Percentiles rank a stretch among this genome's conserved stretches.
These are phyloP conservation scores for Hymenoscyphus infarciens DNA, from an alignment of 2,329 filamentous ascomycete species.

Conservation along the genomic window DNA sequence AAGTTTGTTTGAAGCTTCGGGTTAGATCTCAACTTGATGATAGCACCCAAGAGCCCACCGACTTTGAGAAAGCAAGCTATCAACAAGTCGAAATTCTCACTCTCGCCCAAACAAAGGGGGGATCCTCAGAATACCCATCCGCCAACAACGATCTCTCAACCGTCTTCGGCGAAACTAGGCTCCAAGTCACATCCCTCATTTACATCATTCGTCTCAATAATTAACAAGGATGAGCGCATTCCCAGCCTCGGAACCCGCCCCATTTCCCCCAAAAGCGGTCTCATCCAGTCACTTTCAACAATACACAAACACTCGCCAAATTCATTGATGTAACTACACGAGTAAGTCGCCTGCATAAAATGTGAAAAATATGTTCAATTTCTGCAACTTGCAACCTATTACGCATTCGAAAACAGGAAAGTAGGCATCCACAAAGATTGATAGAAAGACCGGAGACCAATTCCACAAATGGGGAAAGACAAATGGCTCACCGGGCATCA, in stretches of 20 bases:
- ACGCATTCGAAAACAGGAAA: slow-evolving; percentile 1
- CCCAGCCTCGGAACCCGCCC: neutral
- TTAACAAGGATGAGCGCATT: neutral
- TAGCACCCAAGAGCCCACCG: too few species aligned
- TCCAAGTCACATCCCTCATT: neutral
- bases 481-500: neutral
- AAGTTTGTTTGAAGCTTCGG: too few species aligned
- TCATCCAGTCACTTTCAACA: neutral
- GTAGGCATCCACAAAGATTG: neutral
- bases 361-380: neutral
- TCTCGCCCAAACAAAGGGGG: neutral
- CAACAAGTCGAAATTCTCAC: too few species aligned
- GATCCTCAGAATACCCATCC: neutral
- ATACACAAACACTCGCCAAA: neutral
- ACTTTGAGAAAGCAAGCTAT: too few species aligned
- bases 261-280: neutral
- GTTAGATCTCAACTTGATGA: too few species aligned
- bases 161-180: neutral
- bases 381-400: slow-evolving; percentile 1
- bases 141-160: neutral
- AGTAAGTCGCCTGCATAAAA: slow-evolving; percentile 1
- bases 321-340: neutral
- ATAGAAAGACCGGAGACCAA: neutral
- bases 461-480: neutral
- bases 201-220: slow-evolving; percentile 2